Percentiles rank a stretch among this genome's conserved stretches.
Evolutionary conservation across 257 asterid species (phyloP).

Genomic region (Marsdenia floribunda): DNA sequence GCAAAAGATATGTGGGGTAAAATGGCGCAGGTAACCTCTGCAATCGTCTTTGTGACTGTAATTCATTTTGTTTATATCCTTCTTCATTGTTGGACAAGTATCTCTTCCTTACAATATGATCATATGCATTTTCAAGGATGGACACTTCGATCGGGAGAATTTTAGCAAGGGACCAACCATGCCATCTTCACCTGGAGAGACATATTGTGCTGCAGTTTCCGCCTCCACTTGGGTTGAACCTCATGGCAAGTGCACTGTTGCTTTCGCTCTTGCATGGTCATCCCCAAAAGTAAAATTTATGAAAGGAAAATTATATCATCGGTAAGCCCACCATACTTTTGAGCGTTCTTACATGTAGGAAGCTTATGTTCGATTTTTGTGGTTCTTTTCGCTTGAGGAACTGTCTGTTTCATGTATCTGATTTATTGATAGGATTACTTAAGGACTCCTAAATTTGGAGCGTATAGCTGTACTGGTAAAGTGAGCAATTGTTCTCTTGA

Average conservation of each 20-base stretch:
- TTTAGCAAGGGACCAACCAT: constrained; percentile 69
- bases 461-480: not conserved
- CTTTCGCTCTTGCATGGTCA: constrained; percentile 93
- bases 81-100: not conserved
- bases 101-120: not conserved
- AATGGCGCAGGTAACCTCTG: constrained; percentile 65
- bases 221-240: constrained; percentile 98
- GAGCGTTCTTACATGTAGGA: not conserved
- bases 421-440: not conserved
- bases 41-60: not conserved
- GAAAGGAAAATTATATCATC: constrained; percentile 87
- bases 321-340: constrained; percentile 37
- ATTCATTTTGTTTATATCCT: not conserved
- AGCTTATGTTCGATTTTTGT: not conserved
- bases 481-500: not conserved
- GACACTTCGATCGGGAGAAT: constrained; percentile 81
- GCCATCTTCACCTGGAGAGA: constrained; percentile 90
- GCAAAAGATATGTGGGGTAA: constrained; percentile 97
- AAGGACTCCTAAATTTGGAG: not conserved
- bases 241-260: constrained; percentile 88
- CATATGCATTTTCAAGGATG: constrained; percentile 46
- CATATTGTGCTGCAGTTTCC: constrained; percentile 93
- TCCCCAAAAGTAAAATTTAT: constrained; percentile 91
- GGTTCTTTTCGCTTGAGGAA: not conserved
- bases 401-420: not conserved